Evolutionary conservation across 2,329 filamentous ascomycete genomes (phyloP).

Genomic region (Fusarium sp.): DNA sequence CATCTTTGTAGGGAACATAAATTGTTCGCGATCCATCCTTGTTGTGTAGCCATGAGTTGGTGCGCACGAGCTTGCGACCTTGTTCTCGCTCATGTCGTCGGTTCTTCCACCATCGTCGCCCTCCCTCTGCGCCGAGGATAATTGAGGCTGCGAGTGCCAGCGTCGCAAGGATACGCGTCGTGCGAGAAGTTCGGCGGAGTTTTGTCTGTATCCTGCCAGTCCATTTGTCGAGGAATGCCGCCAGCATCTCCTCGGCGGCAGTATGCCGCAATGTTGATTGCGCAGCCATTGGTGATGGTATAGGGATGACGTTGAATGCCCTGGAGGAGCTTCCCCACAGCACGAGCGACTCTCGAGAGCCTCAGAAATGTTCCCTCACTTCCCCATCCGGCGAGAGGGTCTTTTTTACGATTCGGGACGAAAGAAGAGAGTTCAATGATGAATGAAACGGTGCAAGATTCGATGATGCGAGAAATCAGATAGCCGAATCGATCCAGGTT

Average conservation of each 20-base stretch:
- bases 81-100: conserved; percentile 83
- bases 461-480: neutral
- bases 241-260: conserved; percentile 73
- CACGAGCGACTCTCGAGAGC: conserved; percentile 28
- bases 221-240: conserved; percentile 72
- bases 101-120: conserved; percentile 80
- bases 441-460: neutral
- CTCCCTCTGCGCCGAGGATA: conserved; percentile 80
- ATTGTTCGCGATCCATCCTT: conserved; percentile 96
- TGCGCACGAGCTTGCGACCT: conserved; percentile 82
- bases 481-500: conserved; percentile 10
- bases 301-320: conserved; percentile 25
- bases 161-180: conserved; percentile 79
- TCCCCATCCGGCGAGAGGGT: conserved; percentile 31
- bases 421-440: conserved; percentile 7
- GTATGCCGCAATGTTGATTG: conserved; percentile 84
- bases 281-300: conserved; percentile 72
- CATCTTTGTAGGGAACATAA: conserved; percentile 90
- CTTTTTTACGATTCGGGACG: neutral
- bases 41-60: conserved; percentile 91
- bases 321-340: conserved; percentile 39
- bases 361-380: conserved; percentile 23
- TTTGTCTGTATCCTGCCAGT: conserved; percentile 61
- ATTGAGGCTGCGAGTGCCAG: conserved; percentile 82
- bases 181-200: conserved; percentile 73